phyloP scores from a whole-genome alignment of 2,329 filamentous ascomycete species.

The Chrysoporthe cubensis region DNA sequence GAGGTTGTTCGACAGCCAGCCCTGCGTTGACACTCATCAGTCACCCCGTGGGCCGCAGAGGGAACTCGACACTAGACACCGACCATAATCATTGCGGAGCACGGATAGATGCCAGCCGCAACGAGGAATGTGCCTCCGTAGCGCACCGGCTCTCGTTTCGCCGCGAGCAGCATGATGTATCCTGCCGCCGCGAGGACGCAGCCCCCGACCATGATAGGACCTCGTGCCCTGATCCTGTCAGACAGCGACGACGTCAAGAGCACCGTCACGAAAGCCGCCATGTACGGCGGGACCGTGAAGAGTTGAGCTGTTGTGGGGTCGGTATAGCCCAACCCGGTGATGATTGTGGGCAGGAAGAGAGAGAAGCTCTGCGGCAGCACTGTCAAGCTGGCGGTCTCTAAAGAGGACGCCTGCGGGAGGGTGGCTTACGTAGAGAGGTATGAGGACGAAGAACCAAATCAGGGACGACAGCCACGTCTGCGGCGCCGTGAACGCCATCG shows the following conservation, averaged over 20 bases:
- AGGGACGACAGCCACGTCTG: slow-evolving; percentile 36
- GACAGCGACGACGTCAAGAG: slow-evolving; percentile 40
- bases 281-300: slow-evolving; percentile 43
- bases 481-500: slow-evolving; percentile 35
- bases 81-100: too few relatives aligned
- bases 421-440: too few relatives aligned
- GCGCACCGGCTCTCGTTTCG: too few relatives aligned
- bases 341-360: slow-evolving; percentile 51
- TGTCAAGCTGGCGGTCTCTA: slow-evolving; percentile 2
- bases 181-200: slow-evolving; percentile 39
- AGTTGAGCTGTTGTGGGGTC: slow-evolving; percentile 42
- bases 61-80: too few relatives aligned
- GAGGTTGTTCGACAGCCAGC: slow-evolving; percentile 48
- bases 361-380: slow-evolving; percentile 40
- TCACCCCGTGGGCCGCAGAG: too few relatives aligned
- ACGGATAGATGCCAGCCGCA: too few relatives aligned
- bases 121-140: too few relatives aligned
- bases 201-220: slow-evolving; percentile 39
- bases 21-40: slow-evolving; percentile 23
- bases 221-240: slow-evolving; percentile 38
- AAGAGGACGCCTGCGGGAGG: too few relatives aligned
- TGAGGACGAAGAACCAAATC: too few relatives aligned
- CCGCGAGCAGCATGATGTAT: slow-evolving; percentile 38
- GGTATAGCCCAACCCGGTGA: slow-evolving; percentile 45
- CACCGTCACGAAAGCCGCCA: slow-evolving; percentile 40